A percentile compares a stretch with the other conserved stretches of the same genome.
phyloP scores from a whole-genome alignment of 192 early-diverging fungal species.

The Powellomyces hirtus region DNA sequence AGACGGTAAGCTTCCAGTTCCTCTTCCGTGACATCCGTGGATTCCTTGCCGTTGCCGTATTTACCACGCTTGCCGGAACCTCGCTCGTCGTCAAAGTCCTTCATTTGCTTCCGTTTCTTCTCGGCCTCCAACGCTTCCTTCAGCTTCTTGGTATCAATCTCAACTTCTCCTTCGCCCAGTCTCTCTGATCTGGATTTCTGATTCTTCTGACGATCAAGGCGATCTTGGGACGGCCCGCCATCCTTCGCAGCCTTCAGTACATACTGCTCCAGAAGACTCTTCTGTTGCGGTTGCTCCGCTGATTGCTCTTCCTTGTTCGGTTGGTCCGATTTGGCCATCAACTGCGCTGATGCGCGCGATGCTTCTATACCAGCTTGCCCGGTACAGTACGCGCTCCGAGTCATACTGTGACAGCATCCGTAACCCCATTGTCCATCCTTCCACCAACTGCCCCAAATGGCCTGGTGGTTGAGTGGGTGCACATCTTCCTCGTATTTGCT shows the following conservation, averaged over 20 bases:
- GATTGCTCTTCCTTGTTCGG: background rate
- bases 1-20: conserved; percentile 67
- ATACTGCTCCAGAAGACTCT: conserved; percentile 37
- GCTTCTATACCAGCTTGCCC: conserved; percentile 76
- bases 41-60: conserved; percentile 17
- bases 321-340: conserved; percentile 7
- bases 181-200: conserved; percentile 25
- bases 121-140: conserved; percentile 52
- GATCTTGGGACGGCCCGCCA: conserved; percentile 6
- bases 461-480: conserved; percentile 77
- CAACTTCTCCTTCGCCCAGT: conserved; percentile 59
- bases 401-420: conserved; percentile 81
- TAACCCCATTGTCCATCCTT: conserved; percentile 94
- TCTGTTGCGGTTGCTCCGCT: background rate
- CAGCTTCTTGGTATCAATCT: conserved; percentile 53
- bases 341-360: conserved; percentile 40
- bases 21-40: conserved; percentile 58
- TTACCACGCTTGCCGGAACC: conserved; percentile 27
- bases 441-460: conserved; percentile 97
- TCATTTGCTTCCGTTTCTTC: conserved; percentile 28
- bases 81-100: background rate
- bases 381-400: conserved; percentile 87
- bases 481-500: conserved; percentile 92
- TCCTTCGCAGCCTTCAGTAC: conserved; percentile 33
- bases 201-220: conserved; percentile 35